A percentile compares a stretch with the other conserved stretches of the same genome.
Conservation (phyloP, 75 land plant genomes). For the Selaginella moellendorffii region DNA sequence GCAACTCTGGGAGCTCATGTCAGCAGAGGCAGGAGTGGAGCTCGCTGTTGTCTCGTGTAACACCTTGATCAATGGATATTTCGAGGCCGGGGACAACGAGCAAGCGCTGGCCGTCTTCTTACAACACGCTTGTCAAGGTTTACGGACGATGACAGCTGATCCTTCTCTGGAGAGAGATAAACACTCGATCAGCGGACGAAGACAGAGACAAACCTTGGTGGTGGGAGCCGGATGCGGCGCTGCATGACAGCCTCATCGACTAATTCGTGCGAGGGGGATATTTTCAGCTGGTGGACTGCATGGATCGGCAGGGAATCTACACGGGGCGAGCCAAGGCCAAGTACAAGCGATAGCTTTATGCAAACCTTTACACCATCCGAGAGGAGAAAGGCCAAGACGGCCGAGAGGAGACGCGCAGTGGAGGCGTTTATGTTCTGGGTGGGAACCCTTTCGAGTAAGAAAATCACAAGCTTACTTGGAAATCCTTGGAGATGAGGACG, state of each 20-base stretch:
- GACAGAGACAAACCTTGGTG: not conserved
- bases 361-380: constrained; percentile 82
- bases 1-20: constrained; percentile 37
- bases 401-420: constrained; percentile 56
- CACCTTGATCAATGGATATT: constrained; percentile 73
- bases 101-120: constrained; percentile 68
- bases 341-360: constrained; percentile 72
- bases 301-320: constrained; percentile 74
- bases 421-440: constrained; percentile 99
- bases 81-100: constrained; percentile 54
- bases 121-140: constrained; percentile 71
- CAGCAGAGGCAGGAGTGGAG: constrained; percentile 31
- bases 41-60: constrained; percentile 83
- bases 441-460: constrained; percentile 20
- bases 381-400: constrained; percentile 51
- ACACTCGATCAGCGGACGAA: constrained; percentile 19
- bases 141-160: constrained; percentile 58
- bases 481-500: too few relatives aligned
- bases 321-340: constrained; percentile 76
- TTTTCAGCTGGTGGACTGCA: constrained; percentile 84
- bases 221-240: constrained; percentile 59
- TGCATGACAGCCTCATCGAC: constrained; percentile 68
- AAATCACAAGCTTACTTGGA: constrained; percentile 25
- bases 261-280: constrained; percentile 72
- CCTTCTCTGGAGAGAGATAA: constrained; percentile 81